Evolutionary conservation across 805 yeast species (phyloP), one percentile per base, ranked within the genome.

Genomic region (Metschnikowia baotianmanensis): DNA sequence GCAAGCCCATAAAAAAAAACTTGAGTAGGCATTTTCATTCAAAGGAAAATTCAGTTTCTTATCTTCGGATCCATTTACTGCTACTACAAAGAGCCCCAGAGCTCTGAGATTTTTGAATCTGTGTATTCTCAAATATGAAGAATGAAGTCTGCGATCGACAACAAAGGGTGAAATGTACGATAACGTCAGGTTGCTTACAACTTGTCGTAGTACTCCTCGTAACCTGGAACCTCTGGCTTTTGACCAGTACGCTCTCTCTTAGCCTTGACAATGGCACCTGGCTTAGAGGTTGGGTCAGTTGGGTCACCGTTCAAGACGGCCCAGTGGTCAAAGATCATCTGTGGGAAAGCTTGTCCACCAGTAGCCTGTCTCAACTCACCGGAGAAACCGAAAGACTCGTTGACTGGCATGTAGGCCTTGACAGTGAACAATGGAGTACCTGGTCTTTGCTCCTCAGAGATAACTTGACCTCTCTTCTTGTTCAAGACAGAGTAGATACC

Each of bases 291-390:
- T 69, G 90, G 83, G 76, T 91, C 98, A 58, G 85, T 76, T 70
- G 95, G 95, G 75, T 89, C 93, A 74, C 96, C 96, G 59, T 69
- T 66, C 80, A 93, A 77, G 63, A 87, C 74, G 57, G 88, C 78
- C 98, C 98, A 91, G 76, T 91, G 99, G 76, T 93, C 98, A 77
- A 91, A 93, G 74, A 93, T 95, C 95, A 93, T 82, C 80, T 91
- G 98, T 78, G 99, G 99, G 99, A 91, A 91, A 74, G 99, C 99
- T 83, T 91, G 99, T 76, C 99, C 99, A 86, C 96, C 97, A 68
- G 99, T 91, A 69, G 98, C 96, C 80, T 91, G 97, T 83, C 99
- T 88, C 70, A 91, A 85, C 68, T 90, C 96, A 80, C 95, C 93
- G 64, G 96, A 85, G 96, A 91, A 91, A 86, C 99, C 99, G 85